phyloP scores from a whole-genome alignment of 805 yeast genomes.

The Metschnikowia aberdeeniae region DNA sequence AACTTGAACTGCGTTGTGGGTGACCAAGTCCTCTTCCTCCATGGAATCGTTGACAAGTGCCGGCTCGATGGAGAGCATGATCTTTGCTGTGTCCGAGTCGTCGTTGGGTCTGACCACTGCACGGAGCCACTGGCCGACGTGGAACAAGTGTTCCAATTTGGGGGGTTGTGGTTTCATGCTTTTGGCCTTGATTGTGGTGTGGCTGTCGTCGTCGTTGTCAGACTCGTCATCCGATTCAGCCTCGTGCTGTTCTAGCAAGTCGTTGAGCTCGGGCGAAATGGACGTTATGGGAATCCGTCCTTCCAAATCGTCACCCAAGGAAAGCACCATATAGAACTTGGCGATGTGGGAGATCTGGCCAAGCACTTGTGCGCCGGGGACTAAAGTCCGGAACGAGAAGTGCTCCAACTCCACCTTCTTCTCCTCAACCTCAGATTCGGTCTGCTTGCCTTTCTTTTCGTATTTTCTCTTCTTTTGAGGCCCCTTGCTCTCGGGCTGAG shows the following conservation, averaged over 20 bases:
- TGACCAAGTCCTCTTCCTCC: constrained; percentile 58
- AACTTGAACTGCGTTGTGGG: constrained; percentile 69
- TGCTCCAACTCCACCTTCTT: constrained; percentile 52
- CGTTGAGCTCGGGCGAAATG: constrained; percentile 60
- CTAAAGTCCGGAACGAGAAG: constrained; percentile 56
- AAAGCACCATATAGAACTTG: constrained; percentile 58
- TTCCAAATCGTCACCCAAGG: constrained; percentile 74
- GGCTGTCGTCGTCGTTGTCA: constrained; percentile 31
- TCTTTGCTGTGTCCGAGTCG: constrained; percentile 35
- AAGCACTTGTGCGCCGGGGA: constrained; percentile 68
- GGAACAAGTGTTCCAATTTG: constrained; percentile 48
- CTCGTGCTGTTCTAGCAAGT: constrained; percentile 53
- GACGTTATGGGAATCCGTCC: constrained; percentile 77
- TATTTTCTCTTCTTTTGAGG: constrained; percentile 24
- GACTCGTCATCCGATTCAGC: constrained; percentile 29
- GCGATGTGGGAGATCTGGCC: constrained; percentile 70
- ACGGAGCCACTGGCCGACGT: constrained; percentile 80
- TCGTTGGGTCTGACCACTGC: constrained; percentile 65
- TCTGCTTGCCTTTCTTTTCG: constrained; percentile 18
- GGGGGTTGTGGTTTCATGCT: constrained; percentile 47
- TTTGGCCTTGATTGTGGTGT: constrained; percentile 21
- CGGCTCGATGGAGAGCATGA: constrained; percentile 74
- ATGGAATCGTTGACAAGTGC: constrained; percentile 58
- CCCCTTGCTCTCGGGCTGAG: constrained; percentile 22
- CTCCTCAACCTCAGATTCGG: constrained; percentile 22